phyloP scores from a whole-genome alignment of 768 basidiomycete species.

The Cytidiella melzeri region DNA sequence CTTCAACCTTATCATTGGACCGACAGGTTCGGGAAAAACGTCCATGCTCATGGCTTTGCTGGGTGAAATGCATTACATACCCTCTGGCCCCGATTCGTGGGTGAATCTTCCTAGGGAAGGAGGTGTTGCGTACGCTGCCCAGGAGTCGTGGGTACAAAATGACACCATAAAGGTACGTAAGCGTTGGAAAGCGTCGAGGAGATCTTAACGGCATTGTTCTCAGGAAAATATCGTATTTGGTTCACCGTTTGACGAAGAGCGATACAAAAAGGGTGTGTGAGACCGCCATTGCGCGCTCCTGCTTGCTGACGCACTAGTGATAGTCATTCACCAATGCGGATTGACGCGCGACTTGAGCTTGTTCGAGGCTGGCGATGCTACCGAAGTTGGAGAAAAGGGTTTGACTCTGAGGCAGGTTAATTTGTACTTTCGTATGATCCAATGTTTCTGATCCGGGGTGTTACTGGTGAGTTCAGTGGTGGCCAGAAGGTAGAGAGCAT shows the following conservation, averaged over 20 bases:
- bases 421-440: no score
- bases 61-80: slow-evolving; percentile 59
- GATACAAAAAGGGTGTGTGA: slow-evolving; percentile 34
- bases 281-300: background rate
- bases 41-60: slow-evolving; percentile 18
- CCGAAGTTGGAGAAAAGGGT: slow-evolving; percentile 58
- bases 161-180: slow-evolving; percentile 61
- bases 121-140: slow-evolving; percentile 74
- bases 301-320: background rate
- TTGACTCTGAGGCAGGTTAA: slow-evolving; percentile 32
- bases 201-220: no score
- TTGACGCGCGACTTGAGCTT: slow-evolving; percentile 41
- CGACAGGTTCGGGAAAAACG: slow-evolving; percentile 23
- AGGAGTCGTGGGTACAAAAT: slow-evolving; percentile 82
- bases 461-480: slow-evolving; percentile 23
- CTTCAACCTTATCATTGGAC: slow-evolving; percentile 23
- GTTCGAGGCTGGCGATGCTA: slow-evolving; percentile 43
- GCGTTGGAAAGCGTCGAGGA: background rate
- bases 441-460: background rate
- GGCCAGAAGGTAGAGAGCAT: no score
- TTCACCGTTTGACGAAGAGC: slow-evolving; percentile 33
- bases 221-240: slow-evolving; percentile 47
- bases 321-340: slow-evolving; percentile 33
- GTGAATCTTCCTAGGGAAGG: slow-evolving; percentile 61
- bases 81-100: slow-evolving; percentile 47